phyloP scores from a whole-genome alignment of 495 filamentous ascomycete species.

The Aspergillus coremiiformis region DNA sequence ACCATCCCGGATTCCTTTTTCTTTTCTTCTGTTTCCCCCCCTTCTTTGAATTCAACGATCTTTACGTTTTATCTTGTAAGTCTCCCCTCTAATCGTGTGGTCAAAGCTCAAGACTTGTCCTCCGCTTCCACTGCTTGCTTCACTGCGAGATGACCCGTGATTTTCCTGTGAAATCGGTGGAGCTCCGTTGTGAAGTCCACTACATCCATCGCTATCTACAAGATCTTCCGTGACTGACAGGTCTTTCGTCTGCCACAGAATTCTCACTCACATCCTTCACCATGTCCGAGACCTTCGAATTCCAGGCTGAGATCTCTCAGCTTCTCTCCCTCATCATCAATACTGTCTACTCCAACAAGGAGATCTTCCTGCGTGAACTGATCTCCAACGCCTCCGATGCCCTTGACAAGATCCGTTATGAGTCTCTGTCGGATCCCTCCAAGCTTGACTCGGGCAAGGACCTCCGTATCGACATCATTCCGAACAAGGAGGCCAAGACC shows the following conservation, averaged over 20 bases:
- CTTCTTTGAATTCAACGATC: neutral
- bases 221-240: neutral
- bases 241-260: slow-evolving; percentile 9
- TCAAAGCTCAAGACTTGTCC: neutral
- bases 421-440: slow-evolving; percentile 91
- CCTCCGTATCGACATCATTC: slow-evolving; percentile 95
- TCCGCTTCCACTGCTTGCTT: no score
- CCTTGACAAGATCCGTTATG: slow-evolving; percentile 99
- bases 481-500: slow-evolving; percentile 93
- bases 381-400: slow-evolving; percentile 98
- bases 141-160: neutral
- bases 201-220: no score
- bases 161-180: neutral
- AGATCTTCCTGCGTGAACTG: slow-evolving; percentile 97
- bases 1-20: neutral
- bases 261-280: slow-evolving; percentile 32
- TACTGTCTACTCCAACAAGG: slow-evolving; percentile 99
- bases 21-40: no score
- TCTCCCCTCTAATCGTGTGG: neutral
- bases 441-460: slow-evolving; percentile 97
- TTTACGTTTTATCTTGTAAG: neutral
- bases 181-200: no score
- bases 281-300: slow-evolving; percentile 97
- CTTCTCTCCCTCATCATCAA: slow-evolving; percentile 98
- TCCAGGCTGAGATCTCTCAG: slow-evolving; percentile 99